A percentile compares a stretch with the other conserved stretches of the same genome.
These are phyloP conservation scores for Coniophora puteana DNA, from an alignment of 1,284 basidiomycete genomes.

Conservation along the genomic window DNA sequence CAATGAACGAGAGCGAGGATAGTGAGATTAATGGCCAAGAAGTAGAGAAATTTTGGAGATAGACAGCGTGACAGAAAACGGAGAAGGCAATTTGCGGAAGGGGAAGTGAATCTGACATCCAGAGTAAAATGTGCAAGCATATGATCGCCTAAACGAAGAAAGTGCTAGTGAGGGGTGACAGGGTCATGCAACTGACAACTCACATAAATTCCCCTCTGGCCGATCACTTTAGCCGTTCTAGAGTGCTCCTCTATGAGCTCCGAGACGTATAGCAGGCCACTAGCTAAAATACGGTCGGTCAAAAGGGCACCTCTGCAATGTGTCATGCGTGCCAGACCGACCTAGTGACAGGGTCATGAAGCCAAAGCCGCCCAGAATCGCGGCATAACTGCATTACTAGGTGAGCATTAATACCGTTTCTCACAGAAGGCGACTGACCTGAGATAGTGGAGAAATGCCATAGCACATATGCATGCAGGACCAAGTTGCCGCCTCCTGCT, in stretches of 20 bases:
- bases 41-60: slow-evolving; percentile 86
- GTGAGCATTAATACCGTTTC: not conserved
- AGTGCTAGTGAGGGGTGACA: slow-evolving; percentile 7
- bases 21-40: slow-evolving; percentile 91
- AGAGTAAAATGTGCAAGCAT: slow-evolving; percentile 71
- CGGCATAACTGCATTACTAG: slow-evolving; percentile 51
- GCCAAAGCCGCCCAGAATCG: slow-evolving; percentile 64
- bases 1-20: slow-evolving; percentile 76
- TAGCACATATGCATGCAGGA: not conserved
- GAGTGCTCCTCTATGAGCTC: slow-evolving; percentile 95
- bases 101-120: slow-evolving; percentile 78
- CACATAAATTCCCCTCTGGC: slow-evolving; percentile 84
- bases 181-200: slow-evolving; percentile 27
- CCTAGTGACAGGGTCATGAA: slow-evolving; percentile 82
- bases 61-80: slow-evolving; percentile 78
- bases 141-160: slow-evolving; percentile 68
- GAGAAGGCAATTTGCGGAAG: slow-evolving; percentile 73
- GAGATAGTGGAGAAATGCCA: slow-evolving; percentile 5
- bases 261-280: slow-evolving; percentile 88
- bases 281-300: slow-evolving; percentile 50
- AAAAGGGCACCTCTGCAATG: slow-evolving; percentile 7
- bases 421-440: slow-evolving; percentile 8
- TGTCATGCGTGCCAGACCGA: slow-evolving; percentile 26
- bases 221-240: slow-evolving; percentile 71
- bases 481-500: not conserved